Evolutionary conservation across 1,139 yeast species (phyloP), one percentile per base, ranked within the genome.

Genomic region (Neolecta irregularis): DNA sequence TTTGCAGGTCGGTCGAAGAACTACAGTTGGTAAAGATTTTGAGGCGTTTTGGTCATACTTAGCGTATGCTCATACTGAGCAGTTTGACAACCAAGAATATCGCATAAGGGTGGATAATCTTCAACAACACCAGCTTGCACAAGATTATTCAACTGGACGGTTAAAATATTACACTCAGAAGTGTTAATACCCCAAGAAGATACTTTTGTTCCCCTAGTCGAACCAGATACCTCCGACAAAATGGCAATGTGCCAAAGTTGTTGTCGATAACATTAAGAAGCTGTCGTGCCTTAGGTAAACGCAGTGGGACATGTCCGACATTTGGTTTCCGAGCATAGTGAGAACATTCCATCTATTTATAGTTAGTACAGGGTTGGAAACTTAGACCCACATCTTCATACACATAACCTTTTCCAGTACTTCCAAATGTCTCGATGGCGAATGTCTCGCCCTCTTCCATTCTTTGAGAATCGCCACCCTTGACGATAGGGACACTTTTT

Each of bases 371-470:
- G 7, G 5, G 6, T 16, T 28, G 22, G 7, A 13, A 20, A 11
- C 11, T 6, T 7, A 28, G 20, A 28, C 20, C 12, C 22, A 28
- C 31, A 43, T 74, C 77, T 16, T 73, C 65, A 36, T 74, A 61
- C 26, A 88, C 98, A 49, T 74, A 75, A 19, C 96, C 99, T 44
- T 77, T 70, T 43, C 99, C 99, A 1, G 98, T 88, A 30, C 94
- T 72, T 4, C 98, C 98, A 51, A 88, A 88, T 3, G 99, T 88
- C 58, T 88, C 99, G 51, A 91, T 85, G 39, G 99, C 99, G 64
- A 81, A 88, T 2, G 83, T 76, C 56, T 88, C 98, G 43, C 95
- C 95, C 61, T 88, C 99, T 56, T 91, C 99, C 95, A 88, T 85
- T 64, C 85, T 85, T 17, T 96, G 85, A 58, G 69, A 70, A 55